Evolutionary conservation across 192 early-diverging fungal species (phyloP).

Genomic region (Podila epigama): DNA sequence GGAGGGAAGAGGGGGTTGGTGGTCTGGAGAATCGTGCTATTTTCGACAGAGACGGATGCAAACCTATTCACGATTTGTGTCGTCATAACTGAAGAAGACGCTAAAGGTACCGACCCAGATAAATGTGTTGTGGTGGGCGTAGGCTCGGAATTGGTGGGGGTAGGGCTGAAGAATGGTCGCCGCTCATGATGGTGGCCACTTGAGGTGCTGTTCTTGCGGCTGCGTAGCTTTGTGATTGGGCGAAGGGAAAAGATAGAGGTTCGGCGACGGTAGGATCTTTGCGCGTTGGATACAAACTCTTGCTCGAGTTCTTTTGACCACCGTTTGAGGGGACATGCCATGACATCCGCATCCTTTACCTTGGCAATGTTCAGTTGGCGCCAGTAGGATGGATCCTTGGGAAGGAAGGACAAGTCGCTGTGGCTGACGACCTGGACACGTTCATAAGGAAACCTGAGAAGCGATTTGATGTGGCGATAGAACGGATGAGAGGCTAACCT

Average conservation of each 20-base stretch:
- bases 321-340: slow-evolving; percentile 29
- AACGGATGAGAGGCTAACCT: slow-evolving; percentile 21
- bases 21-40: slow-evolving; percentile 60
- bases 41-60: slow-evolving; percentile 24
- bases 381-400: slow-evolving; percentile 47
- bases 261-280: background rate
- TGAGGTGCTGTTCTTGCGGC: background rate
- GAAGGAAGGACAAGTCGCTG: slow-evolving; percentile 53
- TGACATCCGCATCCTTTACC: slow-evolving; percentile 23
- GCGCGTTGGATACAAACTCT: background rate
- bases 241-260: background rate
- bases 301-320: background rate
- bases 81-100: slow-evolving; percentile 42
- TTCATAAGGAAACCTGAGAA: slow-evolving; percentile 55
- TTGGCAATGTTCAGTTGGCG: slow-evolving; percentile 54
- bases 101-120: slow-evolving; percentile 15
- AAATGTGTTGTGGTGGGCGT: background rate
- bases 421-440: slow-evolving; percentile 56
- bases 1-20: slow-evolving; percentile 63
- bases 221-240: background rate
- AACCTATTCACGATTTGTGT: slow-evolving; percentile 61
- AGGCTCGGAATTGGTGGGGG: background rate
- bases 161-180: background rate
- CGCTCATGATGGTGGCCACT: background rate
- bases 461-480: slow-evolving; percentile 44